phyloP scores from a whole-genome alignment of 495 filamentous ascomycete species.

The Trichoderma erinaceum region DNA sequence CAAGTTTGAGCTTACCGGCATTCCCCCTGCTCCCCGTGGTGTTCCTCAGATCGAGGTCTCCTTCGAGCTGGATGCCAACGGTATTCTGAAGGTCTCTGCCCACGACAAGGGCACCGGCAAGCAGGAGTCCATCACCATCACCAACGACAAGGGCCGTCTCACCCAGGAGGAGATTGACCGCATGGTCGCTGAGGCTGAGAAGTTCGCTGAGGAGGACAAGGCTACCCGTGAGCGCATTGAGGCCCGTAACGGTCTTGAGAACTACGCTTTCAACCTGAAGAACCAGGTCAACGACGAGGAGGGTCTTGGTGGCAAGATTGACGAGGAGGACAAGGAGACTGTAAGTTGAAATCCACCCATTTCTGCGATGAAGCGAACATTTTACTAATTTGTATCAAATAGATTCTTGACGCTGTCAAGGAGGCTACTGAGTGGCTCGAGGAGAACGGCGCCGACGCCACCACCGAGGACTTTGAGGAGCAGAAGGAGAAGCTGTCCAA shows the following conservation, averaged over 20 bases:
- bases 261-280: slow-evolving; percentile 95
- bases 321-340: slow-evolving; percentile 97
- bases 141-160: slow-evolving; percentile 96
- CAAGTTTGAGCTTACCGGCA: slow-evolving; percentile 96
- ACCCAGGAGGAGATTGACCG: slow-evolving; percentile 96
- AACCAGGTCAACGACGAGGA: slow-evolving; percentile 98
- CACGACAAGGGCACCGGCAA: slow-evolving; percentile 97
- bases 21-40: slow-evolving; percentile 88
- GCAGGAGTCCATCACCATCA: slow-evolving; percentile 93
- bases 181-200: slow-evolving; percentile 95
- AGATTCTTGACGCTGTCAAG: slow-evolving; percentile 94
- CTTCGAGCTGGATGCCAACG: slow-evolving; percentile 96
- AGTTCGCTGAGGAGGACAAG: slow-evolving; percentile 98
- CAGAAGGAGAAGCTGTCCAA: slow-evolving; percentile 98
- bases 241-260: slow-evolving; percentile 92
- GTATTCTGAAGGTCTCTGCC: slow-evolving; percentile 92
- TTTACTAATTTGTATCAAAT: slow-evolving; percentile 6
- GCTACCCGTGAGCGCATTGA: slow-evolving; percentile 89
- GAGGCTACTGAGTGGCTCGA: slow-evolving; percentile 96
- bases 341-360: slow-evolving; percentile 37
- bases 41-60: slow-evolving; percentile 98
- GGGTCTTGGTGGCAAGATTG: slow-evolving; percentile 94
- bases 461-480: slow-evolving; percentile 94
- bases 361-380: slow-evolving; percentile 7
- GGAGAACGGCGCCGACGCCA: slow-evolving; percentile 83